Evolutionary conservation across 352 stramenopile species (phyloP).

Genomic region (Globisporangium iwayamae): DNA sequence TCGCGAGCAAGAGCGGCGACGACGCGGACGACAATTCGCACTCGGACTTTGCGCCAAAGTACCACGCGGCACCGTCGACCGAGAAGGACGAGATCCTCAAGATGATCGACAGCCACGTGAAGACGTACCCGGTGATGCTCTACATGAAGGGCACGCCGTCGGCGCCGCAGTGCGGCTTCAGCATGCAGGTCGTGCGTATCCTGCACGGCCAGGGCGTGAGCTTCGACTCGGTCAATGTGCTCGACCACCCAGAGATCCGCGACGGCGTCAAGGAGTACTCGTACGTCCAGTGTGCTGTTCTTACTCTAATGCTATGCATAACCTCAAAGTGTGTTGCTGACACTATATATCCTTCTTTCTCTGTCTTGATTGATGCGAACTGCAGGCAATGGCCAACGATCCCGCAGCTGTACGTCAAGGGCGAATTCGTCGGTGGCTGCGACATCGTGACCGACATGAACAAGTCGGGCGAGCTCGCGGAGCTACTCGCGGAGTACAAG

Average conservation of each 20-base stretch:
- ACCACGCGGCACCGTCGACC: constrained; percentile 77
- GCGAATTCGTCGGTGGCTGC: constrained; percentile 98
- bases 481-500: constrained; percentile 86
- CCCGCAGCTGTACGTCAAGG: constrained; percentile 98
- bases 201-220: constrained; percentile 90
- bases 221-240: constrained; percentile 98
- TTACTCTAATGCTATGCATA: background rate
- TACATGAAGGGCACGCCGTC: constrained; percentile 99
- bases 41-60: constrained; percentile 88
- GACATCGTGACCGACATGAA: constrained; percentile 97
- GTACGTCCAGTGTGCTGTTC: constrained; percentile 43
- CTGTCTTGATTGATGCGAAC: background rate
- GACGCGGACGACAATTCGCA: constrained; percentile 56
- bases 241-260: constrained; percentile 97
- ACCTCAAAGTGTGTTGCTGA: background rate
- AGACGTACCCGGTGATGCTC: constrained; percentile 95
- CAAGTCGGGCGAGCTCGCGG: constrained; percentile 89
- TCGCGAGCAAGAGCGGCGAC: constrained; percentile 36
- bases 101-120: constrained; percentile 89
- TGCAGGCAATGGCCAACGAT: constrained; percentile 94
- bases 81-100: constrained; percentile 88
- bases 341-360: background rate
- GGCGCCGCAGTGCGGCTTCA: constrained; percentile 97
- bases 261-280: constrained; percentile 99
- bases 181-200: constrained; percentile 94